Conservation (phyloP, 768 basidiomycete genomes). For the Terana coerulea region DNA sequence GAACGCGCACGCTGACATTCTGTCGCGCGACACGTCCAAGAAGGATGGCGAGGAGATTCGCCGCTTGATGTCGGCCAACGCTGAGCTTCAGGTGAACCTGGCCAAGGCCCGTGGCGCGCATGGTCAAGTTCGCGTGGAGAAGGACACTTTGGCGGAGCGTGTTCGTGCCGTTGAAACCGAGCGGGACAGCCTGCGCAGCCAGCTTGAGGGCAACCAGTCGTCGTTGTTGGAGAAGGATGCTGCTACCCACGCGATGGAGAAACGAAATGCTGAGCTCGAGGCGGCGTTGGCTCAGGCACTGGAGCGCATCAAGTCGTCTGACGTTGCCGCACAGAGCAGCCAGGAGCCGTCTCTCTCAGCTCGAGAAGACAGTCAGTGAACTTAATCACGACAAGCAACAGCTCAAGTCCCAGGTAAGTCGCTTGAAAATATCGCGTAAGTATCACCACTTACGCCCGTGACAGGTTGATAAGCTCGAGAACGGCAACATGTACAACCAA, state of each 20-base stretch:
- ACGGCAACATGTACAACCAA: conserved; percentile 49
- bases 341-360: conserved; percentile 55
- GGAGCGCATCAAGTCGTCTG: conserved; percentile 67
- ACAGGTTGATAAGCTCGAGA: conserved; percentile 60
- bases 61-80: conserved; percentile 33
- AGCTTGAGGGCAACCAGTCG: conserved; percentile 53
- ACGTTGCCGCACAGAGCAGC: conserved; percentile 57
- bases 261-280: conserved; percentile 59
- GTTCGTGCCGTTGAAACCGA: conserved; percentile 57
- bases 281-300: conserved; percentile 72
- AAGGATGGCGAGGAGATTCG: conserved; percentile 71
- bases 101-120: conserved; percentile 75
- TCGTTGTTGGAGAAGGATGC: conserved; percentile 38
- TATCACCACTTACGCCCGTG: not conserved
- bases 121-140: conserved; percentile 79
- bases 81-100: conserved; percentile 68
- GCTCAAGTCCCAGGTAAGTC: conserved; percentile 57
- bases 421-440: not conserved
- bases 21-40: conserved; percentile 52
- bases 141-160: conserved; percentile 67
- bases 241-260: conserved; percentile 45
- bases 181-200: conserved; percentile 53
- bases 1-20: conserved; percentile 57
- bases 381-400: conserved; percentile 50
- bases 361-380: conserved; percentile 62